Base-by-base conservation (phyloP, 768 basidiomycete species). In the Phallus indusiatus region DNA sequence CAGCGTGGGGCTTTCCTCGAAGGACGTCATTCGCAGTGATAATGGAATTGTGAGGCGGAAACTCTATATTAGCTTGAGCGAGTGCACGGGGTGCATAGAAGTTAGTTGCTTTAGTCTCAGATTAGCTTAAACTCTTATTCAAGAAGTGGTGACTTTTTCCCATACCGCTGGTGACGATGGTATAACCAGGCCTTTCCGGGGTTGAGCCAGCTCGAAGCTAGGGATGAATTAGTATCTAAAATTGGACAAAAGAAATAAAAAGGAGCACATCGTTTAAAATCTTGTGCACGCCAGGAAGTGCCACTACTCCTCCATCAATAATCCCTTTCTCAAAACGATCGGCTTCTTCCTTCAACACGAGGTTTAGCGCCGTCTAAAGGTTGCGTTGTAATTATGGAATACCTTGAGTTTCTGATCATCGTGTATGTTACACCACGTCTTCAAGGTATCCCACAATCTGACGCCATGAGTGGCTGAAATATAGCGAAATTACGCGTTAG, bases 1-100 rank as follows among this genome's bases (percentile, higher is more conserved):
- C 90, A 0, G 93, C 91, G 66, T 85, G 78, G n/a, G 93, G 93
- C 73, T 94, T 94, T 49, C 92, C 91, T 53, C 82, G 72, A 12
- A 69, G 69, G 4, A 86, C 85, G 62, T 93, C 86, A 70, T 86
- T 81, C 7, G 86, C 84, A 1, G 90, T 92, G 64, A 94, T 80
- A 54, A 86, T 75, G 16, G 83, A 84, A 51, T 72, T 75, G 35
- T 42, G 50, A 1, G 70, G 70, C 1, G 88, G 86, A 1, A 80
- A 59, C 1, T 83, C 79, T 18, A 93, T 74, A 1, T 77, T 79
- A 47, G 85, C 82, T 36, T 80, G 78, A 46, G 79, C 68, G 35
- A 94, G 76, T 17, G 89, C 90, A 20, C 78, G 76, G 14, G 79
- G 74, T 17, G 90, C 81, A 67, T 86, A 93, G 60, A 78, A 78